A percentile compares a stretch with the other conserved stretches of the same genome.
phyloP scores from a whole-genome alignment of 208 protist species.

The Acanthamoeba castellanii region DNA sequence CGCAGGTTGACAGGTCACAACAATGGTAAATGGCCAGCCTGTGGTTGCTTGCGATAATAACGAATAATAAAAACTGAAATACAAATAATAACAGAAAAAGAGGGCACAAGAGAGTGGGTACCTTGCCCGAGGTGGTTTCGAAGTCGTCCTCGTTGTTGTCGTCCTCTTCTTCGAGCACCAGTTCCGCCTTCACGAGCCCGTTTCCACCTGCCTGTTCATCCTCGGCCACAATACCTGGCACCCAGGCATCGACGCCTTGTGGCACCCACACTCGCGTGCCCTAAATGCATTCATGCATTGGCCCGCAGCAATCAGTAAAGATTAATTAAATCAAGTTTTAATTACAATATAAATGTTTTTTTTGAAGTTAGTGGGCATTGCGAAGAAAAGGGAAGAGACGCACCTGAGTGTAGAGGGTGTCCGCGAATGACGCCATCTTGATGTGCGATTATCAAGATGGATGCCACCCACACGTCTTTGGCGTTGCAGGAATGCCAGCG shows the following conservation, averaged over 20 bases:
- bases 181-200: slow-evolving; percentile 24
- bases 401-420: slow-evolving; percentile 39
- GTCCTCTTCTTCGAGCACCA: not conserved
- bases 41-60: no score
- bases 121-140: slow-evolving; percentile 40
- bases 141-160: slow-evolving; percentile 17
- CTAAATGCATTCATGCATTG: not conserved
- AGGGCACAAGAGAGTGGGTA: not conserved
- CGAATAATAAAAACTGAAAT: no score
- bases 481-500: not conserved
- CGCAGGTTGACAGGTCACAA: not conserved
- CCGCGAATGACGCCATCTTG: slow-evolving; percentile 30
- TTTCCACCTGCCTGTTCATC: not conserved
- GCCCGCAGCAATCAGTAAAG: no score
- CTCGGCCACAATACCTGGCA: slow-evolving; percentile 40
- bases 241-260: slow-evolving; percentile 35
- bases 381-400: not conserved
- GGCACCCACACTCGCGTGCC: slow-evolving; percentile 45
- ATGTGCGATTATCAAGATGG: not conserved
- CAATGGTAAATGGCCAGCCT: not conserved
- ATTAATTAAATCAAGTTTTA: not conserved
- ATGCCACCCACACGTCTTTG: not conserved
- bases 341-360: no score
- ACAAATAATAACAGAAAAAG: not conserved
- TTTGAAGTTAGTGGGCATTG: no score